These are phyloP conservation scores for Blastomyces gilchristii DNA, from an alignment of 2,329 filamentous ascomycete genomes.

Conservation along the genomic window DNA sequence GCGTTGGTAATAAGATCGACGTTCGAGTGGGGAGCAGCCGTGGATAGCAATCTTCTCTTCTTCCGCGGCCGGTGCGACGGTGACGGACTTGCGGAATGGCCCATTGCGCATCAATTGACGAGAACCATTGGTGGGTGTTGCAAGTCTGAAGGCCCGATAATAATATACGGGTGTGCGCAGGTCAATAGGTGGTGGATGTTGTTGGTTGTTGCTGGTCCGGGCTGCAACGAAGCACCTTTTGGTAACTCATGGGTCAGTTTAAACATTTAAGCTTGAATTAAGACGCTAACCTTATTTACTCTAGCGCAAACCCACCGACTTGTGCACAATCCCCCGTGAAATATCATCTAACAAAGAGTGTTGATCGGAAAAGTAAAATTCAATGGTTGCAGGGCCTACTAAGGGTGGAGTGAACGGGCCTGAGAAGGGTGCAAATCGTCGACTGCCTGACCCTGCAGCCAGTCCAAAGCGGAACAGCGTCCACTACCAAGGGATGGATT, in stretches of 20 bases:
- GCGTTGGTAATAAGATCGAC: conserved; percentile 36
- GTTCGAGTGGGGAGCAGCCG: conserved; percentile 29
- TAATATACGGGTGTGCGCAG: background rate
- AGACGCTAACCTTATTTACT: background rate
- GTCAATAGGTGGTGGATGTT: background rate
- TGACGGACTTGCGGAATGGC: conserved; percentile 22
- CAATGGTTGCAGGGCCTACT: background rate
- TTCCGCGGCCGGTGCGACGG: conserved; percentile 36
- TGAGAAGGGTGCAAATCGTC: background rate
- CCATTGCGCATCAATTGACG: conserved; percentile 9
- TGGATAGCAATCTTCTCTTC: conserved; percentile 31
- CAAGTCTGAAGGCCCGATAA: background rate
- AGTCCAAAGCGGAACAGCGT: background rate
- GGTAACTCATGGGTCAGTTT: background rate
- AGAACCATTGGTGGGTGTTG: background rate
- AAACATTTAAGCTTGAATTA: background rate
- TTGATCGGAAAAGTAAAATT: background rate
- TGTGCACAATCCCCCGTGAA: background rate
- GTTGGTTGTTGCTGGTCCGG: background rate
- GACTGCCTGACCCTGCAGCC: background rate
- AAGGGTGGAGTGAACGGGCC: background rate
- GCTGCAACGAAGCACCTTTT: no score
- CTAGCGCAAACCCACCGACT: background rate
- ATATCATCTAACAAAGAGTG: background rate
- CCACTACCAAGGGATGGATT: background rate